Percentiles rank a stretch among this genome's conserved stretches.
Conservation (phyloP, 257 asterid species). For the Striga asiatica region DNA sequence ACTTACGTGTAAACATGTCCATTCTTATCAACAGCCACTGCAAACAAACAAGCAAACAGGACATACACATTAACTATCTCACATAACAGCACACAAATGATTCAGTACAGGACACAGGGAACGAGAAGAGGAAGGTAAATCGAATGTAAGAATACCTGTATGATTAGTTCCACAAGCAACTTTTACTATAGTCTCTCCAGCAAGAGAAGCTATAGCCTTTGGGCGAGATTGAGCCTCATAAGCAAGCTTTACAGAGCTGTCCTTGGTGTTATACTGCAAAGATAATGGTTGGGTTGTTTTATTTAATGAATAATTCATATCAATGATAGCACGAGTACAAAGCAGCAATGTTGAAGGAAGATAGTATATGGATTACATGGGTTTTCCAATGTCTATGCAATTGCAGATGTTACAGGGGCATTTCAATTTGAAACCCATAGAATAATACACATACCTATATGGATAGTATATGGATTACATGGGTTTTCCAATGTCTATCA, state of each 20-base stretch:
- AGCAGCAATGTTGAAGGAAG: neutral
- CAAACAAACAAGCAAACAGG: constrained; percentile 23
- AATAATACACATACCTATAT: neutral
- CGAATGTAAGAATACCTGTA: constrained; percentile 45
- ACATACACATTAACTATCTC: constrained; percentile 12
- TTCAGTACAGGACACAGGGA: no score
- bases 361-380: neutral
- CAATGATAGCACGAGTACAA: neutral
- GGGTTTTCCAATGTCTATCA: no score
- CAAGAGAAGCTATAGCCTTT: constrained; percentile 62
- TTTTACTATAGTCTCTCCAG: constrained; percentile 88
- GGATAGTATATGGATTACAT: neutral
- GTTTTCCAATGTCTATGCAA: constrained; percentile 1
- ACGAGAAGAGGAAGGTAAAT: neutral
- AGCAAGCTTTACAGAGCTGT: constrained; percentile 91
- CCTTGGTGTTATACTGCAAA: constrained; percentile 82
- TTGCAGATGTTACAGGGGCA: neutral
- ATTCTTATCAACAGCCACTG: constrained; percentile 87
- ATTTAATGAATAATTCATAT: neutral
- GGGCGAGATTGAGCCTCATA: constrained; percentile 98
- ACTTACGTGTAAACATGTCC: constrained; percentile 98
- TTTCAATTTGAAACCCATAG: no score
- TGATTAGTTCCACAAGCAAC: constrained; percentile 95
- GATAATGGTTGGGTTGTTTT: constrained; percentile 3
- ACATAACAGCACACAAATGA: neutral